Evolutionary conservation across 345 rosid species (phyloP).

Genomic region (Eucalyptus sideroxylon): DNA sequence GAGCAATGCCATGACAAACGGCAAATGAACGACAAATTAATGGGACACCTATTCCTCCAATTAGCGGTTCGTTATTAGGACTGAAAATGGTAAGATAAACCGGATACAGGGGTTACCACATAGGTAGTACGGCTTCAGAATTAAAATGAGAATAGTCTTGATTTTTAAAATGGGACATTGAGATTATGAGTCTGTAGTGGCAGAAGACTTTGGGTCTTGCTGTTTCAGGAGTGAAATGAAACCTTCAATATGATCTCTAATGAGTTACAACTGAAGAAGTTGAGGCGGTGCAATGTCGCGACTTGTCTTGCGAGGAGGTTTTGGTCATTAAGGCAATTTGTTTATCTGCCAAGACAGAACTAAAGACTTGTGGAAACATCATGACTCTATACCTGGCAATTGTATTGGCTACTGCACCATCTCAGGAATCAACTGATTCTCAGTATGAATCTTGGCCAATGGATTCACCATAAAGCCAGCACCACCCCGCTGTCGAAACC

Average conservation of each 20-base stretch:
- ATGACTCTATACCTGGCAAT: neutral
- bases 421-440: constrained; percentile 11
- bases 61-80: neutral
- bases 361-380: neutral
- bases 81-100: neutral
- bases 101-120: neutral
- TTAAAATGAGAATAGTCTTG: neutral
- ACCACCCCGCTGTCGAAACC: constrained; percentile 34
- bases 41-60: neutral
- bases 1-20: neutral
- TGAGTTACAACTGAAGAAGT: neutral
- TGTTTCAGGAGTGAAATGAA: neutral
- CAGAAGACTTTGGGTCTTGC: neutral
- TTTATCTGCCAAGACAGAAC: neutral
- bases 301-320: neutral
- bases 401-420: neutral
- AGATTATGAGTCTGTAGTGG: neutral
- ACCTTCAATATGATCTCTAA: neutral
- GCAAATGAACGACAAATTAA: neutral
- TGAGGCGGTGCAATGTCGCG: neutral
- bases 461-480: constrained; percentile 75
- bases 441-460: constrained; percentile 57
- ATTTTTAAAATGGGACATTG: neutral
- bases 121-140: neutral
- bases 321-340: neutral